phyloP scores from a whole-genome alignment of 192 early-diverging fungal species.

The Entrophospora sp. region DNA sequence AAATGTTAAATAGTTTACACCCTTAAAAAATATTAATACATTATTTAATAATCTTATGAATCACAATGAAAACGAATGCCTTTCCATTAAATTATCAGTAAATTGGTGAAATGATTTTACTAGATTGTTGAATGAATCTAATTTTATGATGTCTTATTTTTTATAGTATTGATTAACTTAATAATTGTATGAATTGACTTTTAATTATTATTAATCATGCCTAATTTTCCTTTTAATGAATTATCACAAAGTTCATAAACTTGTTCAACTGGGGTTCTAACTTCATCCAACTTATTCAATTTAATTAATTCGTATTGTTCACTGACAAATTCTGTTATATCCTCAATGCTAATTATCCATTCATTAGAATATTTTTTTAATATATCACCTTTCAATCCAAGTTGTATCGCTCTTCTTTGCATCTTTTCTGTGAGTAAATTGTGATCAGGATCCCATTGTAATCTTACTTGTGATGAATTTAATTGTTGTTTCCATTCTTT shows the following conservation, averaged over 20 bases:
- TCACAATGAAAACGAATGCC: too few relatives aligned
- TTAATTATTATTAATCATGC: too few relatives aligned
- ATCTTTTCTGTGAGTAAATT: slow-evolving; percentile 21
- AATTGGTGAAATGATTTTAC: too few relatives aligned
- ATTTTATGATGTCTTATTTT: too few relatives aligned
- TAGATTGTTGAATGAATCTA: too few relatives aligned
- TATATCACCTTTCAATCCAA: slow-evolving; percentile 27
- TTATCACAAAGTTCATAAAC: background rate
- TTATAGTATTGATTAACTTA: too few relatives aligned
- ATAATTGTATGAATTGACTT: too few relatives aligned
- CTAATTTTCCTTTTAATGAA: too few relatives aligned
- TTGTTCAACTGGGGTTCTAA: background rate
- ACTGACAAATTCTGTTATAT: slow-evolving; percentile 30
- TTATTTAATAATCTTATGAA: too few relatives aligned
- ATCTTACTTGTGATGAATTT: slow-evolving; percentile 25
- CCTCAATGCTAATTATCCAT: slow-evolving; percentile 31
- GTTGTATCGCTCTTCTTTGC: slow-evolving; percentile 33
- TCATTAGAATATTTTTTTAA: slow-evolving; percentile 20
- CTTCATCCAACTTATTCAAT: background rate
- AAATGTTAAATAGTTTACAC: too few relatives aligned
- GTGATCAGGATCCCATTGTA: slow-evolving; percentile 46
- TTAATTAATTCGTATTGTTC: slow-evolving; percentile 6
- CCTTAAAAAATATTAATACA: too few relatives aligned
- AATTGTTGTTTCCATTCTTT: slow-evolving; percentile 4
- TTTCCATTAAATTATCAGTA: too few relatives aligned